Evolutionary conservation across 768 basidiomycete genomes (phyloP), one percentile per base, ranked within the genome.

Genomic region (Multifurca ochricompacta): DNA sequence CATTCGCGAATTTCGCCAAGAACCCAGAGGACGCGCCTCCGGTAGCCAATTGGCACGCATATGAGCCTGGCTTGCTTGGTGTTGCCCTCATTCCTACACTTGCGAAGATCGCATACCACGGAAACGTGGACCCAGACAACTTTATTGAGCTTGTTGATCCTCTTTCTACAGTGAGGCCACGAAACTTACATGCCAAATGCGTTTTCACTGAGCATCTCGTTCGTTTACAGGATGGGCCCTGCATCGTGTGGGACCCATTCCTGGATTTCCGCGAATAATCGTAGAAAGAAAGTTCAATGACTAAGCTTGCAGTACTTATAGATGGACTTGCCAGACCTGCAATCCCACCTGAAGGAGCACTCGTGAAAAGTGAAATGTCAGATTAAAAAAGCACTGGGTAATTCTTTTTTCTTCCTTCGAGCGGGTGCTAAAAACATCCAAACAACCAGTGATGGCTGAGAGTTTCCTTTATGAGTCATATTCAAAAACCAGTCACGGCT

Each of bases 1-100:
- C 51, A 5, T 48, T 57, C n/a, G 42, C 23, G 11, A 53, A 57
- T 14, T 53, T 57, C 14, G 39, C 16, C 32, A 57, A 53, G 23
- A 21, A 57, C 18, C 44, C 51, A 1, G n/a, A 19, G 41, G 31
- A 21, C 21, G 9, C n/a, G 23, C 21, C 44, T 14, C 44, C 56
- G 11, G 56, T 44, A n/a, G 19, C 19, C 4, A 41, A 48, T 30
- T 57, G 56, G 56, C 36, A 50, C 19, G 2, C 36, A 11, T 53
- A 56, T 30, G 11, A 31, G 13, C 41, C 55, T 2, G 43, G 25
- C 2, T 27, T 19, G 25, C n/a, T 25, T 2, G 10, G 48, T 16
- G 30, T 9, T 10, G 34, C n/a, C 3, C 6, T 5, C 9, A 10
- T 9, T 35, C 49, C 21, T 8, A 51, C 54, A 10, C 42, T 56